A percentile compares a stretch with the other conserved stretches of the same genome.
Conservation (phyloP, 2,329 filamentous ascomycete species). For the Aspergillus sp. region DNA sequence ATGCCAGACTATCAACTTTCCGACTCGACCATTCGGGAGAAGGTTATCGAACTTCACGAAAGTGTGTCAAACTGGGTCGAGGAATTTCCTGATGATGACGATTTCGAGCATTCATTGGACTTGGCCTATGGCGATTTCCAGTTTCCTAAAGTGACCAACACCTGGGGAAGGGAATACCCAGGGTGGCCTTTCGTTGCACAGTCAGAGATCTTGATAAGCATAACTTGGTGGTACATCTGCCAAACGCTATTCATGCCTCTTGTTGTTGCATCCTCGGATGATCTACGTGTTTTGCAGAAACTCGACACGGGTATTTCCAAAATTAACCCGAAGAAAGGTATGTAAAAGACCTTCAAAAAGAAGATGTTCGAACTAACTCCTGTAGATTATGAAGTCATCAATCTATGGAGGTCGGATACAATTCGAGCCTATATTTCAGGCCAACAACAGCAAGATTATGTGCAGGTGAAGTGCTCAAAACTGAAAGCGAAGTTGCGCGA, state of each 20-base stretch:
- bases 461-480: background rate
- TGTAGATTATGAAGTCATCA: background rate
- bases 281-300: background rate
- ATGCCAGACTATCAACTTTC: background rate
- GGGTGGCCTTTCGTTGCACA: background rate
- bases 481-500: background rate
- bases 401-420: constrained; percentile 8
- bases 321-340: constrained; percentile 1
- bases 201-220: background rate
- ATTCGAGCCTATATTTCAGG: background rate
- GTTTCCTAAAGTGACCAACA: background rate
- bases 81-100: constrained; percentile 1
- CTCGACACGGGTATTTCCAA: background rate
- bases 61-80: constrained; percentile 3
- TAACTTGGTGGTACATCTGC: background rate
- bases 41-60: background rate
- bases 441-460: background rate
- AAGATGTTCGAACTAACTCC: background rate
- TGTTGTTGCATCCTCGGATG: background rate
- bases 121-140: background rate
- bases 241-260: background rate
- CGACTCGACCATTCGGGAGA: background rate
- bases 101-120: background rate
- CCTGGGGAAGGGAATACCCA: background rate
- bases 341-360: background rate